Conservation (phyloP, 345 rosid genomes). For the Crucihimalaya himalaica region DNA sequence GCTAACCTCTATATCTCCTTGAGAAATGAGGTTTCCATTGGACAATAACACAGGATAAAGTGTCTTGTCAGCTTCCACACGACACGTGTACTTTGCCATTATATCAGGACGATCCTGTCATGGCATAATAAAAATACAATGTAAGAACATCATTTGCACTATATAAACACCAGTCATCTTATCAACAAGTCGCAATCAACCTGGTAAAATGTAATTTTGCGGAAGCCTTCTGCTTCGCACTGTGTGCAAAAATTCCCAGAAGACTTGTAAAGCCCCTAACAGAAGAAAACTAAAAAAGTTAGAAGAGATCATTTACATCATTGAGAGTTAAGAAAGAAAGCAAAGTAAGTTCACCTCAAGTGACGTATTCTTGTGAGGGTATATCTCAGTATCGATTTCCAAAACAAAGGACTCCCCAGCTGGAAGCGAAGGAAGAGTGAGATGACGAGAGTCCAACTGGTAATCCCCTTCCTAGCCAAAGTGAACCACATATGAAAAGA, state of each 20-base stretch:
- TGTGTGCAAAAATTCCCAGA: constrained; percentile 96
- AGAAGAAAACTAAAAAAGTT: neutral
- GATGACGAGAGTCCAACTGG: constrained; percentile 60
- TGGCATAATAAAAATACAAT: constrained; percentile 30
- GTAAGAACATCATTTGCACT: constrained; percentile 22
- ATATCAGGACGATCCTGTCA: constrained; percentile 94
- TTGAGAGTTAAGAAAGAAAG: neutral
- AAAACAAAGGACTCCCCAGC: constrained; percentile 58
- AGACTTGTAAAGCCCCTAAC: constrained; percentile 92
- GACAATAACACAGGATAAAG: constrained; percentile 86
- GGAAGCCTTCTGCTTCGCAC: constrained; percentile 98
- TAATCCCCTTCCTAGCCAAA: constrained; percentile 65
- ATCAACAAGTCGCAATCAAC: constrained; percentile 41
- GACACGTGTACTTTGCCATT: constrained; percentile 92
- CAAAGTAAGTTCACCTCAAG: constrained; percentile 58
- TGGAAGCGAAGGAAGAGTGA: constrained; percentile 72
- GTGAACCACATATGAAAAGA: neutral
- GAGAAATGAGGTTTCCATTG: constrained; percentile 86
- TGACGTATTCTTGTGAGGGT: constrained; percentile 91
- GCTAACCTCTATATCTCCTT: constrained; percentile 78
- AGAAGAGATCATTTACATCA: constrained; percentile 2
- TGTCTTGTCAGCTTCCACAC: constrained; percentile 88
- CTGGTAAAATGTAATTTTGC: constrained; percentile 93
- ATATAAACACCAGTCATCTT: constrained; percentile 5
- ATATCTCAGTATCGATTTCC: constrained; percentile 81